Evolutionary conservation across 1,284 basidiomycete species (phyloP), one percentile per base, ranked within the genome.

Genomic region (Puccinia horiana): DNA sequence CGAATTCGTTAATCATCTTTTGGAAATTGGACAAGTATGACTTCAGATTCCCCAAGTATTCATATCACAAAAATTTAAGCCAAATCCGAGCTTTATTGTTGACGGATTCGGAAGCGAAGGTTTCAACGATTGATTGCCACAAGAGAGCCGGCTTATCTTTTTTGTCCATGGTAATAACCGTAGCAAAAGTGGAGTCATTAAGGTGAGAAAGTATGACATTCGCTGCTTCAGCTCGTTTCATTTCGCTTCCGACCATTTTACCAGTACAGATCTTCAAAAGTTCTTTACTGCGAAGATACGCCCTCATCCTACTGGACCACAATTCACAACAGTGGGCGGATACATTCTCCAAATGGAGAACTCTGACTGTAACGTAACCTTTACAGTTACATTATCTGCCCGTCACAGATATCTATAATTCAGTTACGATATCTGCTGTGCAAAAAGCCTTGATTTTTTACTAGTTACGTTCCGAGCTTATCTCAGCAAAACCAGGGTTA

Each of bases 11-110:
- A 12, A 63, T 63, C 61, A 63, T 63, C 32, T 63, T 63, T 32
- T 67, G 63, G 23, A 6, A 58, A 58, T n/a, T n/a, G 6, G 8
- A 11, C 8, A 58, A 9, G 23, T 58, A 58, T n/a, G 2, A n/a
- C 1, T 3, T 37, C 14, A 67, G 40, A 23, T 67, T 16, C 14
- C 63, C 37, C 14, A 8, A n/a, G 40, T 40, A 67, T 40, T 67
- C 63, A 42, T 40, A 67, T 18, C 63, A 26, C 63, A 67, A 40
- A 11, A 37, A 67, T 18, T 67, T 67, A 2, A 67, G 20, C 63
- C 63, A 67, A 67, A 67, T 44, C 9, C 63, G 3, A 37, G 63
- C 63, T 16, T 67, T 67, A 44, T 67, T 67, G 40, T 67, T 67
- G 29, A 67, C 18, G 14, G 32, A 67, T 6, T 23, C 32, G 1